Evolutionary conservation across 352 stramenopile species (phyloP), one percentile per base, ranked within the genome.

Genomic region (Plasmopara viticola): DNA sequence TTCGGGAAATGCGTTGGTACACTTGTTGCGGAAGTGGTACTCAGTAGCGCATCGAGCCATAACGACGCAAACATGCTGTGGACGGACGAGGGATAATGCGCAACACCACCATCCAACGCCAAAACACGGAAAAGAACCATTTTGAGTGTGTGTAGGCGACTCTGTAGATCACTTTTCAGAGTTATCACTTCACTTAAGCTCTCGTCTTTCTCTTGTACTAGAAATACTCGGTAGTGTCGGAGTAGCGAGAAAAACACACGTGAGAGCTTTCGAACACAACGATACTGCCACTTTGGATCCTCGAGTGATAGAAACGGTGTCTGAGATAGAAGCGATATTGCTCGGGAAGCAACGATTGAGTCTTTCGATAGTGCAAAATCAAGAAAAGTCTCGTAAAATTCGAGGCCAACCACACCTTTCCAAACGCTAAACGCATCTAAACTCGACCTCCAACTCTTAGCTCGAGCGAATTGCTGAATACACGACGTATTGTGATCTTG

Each of bases 1-100:
- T 68, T 74, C 2, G 74, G 73, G 34, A 91, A 89, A 49, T 90
- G 76, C 1, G 78, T 88, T 9, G 83, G 77, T 28, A 94, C 78
- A 52, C 71, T 89, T 0, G 78, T 90, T 7, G 78, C 63, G 0
- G 76, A 76, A 5, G 64, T 70, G 37, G 70, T 77, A 47, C 62
- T 86, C 14, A 89, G 64, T 25, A 94, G 44, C 38, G 58, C 60
- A 46, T 94, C 80, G 14, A 90, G 29, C 72, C 79, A 89, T 17
- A 90, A 60, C 30, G 71, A 78, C 3, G 68, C 62, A 48, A 90
- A 89, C 29, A 79, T 71, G 28, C 71, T 84, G 15, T 66, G 81
- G 10, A 93, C 74, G 4, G 82, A 90, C 17, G 78, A 74, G 3
- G 75, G 55, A 41, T 93, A 89, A 25, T 76, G 68, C 9, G 78